phyloP scores from a whole-genome alignment of 257 asterid species.

The Forsythia viridissima region DNA sequence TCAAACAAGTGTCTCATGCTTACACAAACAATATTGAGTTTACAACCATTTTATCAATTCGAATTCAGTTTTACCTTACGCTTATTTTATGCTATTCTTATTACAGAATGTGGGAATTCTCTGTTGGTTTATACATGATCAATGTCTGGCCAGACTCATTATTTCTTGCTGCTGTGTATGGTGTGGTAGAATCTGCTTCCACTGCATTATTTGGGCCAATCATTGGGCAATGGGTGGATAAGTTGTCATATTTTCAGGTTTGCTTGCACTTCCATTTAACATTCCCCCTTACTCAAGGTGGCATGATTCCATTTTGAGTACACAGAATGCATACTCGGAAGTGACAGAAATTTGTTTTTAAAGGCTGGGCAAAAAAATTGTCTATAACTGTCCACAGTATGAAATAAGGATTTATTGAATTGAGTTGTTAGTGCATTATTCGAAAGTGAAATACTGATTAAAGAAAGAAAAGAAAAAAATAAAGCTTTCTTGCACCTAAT shows the following conservation, averaged over 20 bases:
- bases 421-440: background rate
- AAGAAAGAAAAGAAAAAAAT: too few relatives aligned
- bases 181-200: constrained; percentile 81
- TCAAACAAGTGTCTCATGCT: background rate
- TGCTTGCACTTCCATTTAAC: constrained; percentile 13
- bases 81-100: background rate
- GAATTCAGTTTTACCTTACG: background rate
- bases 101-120: constrained; percentile 97
- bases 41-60: background rate
- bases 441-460: background rate
- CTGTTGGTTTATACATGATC: constrained; percentile 91
- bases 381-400: background rate
- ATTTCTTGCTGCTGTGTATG: constrained; percentile 82
- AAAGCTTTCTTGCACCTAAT: background rate
- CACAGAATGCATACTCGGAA: background rate
- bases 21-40: background rate
- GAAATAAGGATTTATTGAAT: background rate
- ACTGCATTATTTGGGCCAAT: constrained; percentile 73
- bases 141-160: constrained; percentile 82
- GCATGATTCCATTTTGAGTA: background rate
- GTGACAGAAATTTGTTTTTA: background rate
- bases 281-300: background rate
- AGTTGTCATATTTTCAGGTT: constrained; percentile 63
- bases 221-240: constrained; percentile 72
- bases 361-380: background rate